phyloP scores from a whole-genome alignment of 345 rosid genomes.

The Anacardium occidentale region DNA sequence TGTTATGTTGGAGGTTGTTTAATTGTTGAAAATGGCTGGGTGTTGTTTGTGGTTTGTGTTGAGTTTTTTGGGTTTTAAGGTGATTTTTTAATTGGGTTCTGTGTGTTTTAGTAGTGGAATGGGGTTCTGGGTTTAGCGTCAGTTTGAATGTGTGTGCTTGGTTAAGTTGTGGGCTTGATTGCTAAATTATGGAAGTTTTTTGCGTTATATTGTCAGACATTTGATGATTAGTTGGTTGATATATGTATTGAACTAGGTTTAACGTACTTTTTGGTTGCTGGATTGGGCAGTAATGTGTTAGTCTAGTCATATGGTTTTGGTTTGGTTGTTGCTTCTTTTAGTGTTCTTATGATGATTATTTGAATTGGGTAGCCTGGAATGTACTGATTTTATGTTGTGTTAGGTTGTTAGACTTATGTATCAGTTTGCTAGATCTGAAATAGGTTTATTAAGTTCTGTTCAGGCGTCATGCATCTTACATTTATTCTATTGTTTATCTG shows the following conservation, averaged over 20 bases:
- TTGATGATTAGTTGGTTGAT: conserved; percentile 13
- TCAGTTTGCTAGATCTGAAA: background rate
- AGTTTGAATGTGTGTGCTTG: conserved; percentile 31
- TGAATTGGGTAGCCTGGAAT: background rate
- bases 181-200: conserved; percentile 15
- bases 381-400: background rate
- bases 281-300: background rate
- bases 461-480: background rate
- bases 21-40: background rate
- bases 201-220: conserved; percentile 3
- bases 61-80: conserved; percentile 16
- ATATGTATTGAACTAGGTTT: conserved; percentile 9
- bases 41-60: conserved; percentile 15
- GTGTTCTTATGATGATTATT: conserved; percentile 6
- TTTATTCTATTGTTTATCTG: background rate
- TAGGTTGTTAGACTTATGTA: background rate
- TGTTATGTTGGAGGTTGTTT: conserved; percentile 24
- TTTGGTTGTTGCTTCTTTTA: background rate
- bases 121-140: conserved; percentile 30
- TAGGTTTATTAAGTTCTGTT: background rate
- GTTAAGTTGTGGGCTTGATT: conserved; percentile 22
- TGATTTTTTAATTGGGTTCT: conserved; percentile 28
- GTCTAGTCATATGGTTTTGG: background rate
- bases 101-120: conserved; percentile 21
- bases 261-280: background rate